Conservation (phyloP, 169 alveolate species). For the Plasmodium yoelii region DNA sequence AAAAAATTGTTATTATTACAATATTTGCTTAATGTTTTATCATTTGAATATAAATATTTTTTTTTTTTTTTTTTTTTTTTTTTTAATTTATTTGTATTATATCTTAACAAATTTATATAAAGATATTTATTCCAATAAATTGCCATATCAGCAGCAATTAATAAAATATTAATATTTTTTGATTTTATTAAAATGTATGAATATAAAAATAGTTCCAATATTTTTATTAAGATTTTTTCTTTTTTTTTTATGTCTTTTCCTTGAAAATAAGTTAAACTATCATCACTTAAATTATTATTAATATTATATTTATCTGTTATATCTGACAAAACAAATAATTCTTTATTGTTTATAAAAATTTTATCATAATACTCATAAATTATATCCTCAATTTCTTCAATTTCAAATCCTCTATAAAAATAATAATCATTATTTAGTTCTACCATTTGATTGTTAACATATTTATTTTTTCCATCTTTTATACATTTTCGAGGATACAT, state of each 20-base stretch:
- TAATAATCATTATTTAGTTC: constrained; percentile 45
- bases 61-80: constrained; percentile 2
- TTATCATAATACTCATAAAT: constrained; percentile 28
- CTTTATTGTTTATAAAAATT: constrained; percentile 10
- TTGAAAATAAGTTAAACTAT: constrained; percentile 11
- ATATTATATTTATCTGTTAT: background rate
- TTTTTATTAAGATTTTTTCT: constrained; percentile 15
- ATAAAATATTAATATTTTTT: constrained; percentile 23
- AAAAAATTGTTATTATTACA: constrained; percentile 16
- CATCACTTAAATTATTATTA: background rate
- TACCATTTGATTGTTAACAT: too few relatives aligned
- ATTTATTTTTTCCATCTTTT: background rate
- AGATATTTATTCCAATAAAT: constrained; percentile 39
- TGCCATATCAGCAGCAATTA: constrained; percentile 57
- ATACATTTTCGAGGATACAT: background rate
- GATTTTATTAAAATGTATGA: constrained; percentile 46
- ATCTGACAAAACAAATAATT: background rate
- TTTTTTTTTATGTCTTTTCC: constrained; percentile 6
- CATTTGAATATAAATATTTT: background rate
- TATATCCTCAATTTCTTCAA: constrained; percentile 22
- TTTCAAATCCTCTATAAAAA: constrained; percentile 48
- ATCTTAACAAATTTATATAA: constrained; percentile 15
- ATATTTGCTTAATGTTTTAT: background rate
- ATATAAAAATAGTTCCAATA: constrained; percentile 26
- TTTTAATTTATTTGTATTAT: background rate